Evolutionary conservation across 257 asterid species (phyloP).

Genomic region (Henckelia pumila): DNA sequence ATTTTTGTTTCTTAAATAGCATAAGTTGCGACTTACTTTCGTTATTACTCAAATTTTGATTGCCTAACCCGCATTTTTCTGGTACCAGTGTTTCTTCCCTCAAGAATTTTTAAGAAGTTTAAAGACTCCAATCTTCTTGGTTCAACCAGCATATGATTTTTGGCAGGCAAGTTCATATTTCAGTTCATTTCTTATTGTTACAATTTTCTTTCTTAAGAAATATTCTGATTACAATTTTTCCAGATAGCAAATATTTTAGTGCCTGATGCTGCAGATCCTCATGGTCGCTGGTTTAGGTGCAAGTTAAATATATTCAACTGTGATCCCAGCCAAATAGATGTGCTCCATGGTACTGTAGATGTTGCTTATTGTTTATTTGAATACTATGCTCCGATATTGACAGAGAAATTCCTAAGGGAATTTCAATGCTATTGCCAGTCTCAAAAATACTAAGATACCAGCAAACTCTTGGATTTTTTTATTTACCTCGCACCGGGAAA

Average conservation of each 20-base stretch:
- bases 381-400: neutral
- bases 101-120: slow-evolving; percentile 67
- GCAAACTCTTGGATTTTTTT: neutral
- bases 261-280: slow-evolving; percentile 61
- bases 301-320: slow-evolving; percentile 65
- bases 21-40: slow-evolving; percentile 19
- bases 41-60: slow-evolving; percentile 3
- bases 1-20: slow-evolving; percentile 15
- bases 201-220: slow-evolving; percentile 10
- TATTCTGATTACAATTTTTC: slow-evolving; percentile 5
- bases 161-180: slow-evolving; percentile 69
- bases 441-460: neutral
- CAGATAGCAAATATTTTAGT: slow-evolving; percentile 76
- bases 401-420: neutral
- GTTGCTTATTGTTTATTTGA: slow-evolving; percentile 9
- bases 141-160: slow-evolving; percentile 79
- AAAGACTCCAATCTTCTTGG: slow-evolving; percentile 83
- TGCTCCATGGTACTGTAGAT: slow-evolving; percentile 61
- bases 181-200: neutral
- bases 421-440: neutral
- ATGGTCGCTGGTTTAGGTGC: slow-evolving; percentile 71
- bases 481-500: neutral
- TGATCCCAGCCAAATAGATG: slow-evolving; percentile 60
- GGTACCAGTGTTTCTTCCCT: slow-evolving; percentile 85
- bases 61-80: slow-evolving; percentile 13